These are phyloP conservation scores for Metroxylon sagu DNA, from an alignment of 176 grass and related monocot species.

Conservation along the genomic window DNA sequence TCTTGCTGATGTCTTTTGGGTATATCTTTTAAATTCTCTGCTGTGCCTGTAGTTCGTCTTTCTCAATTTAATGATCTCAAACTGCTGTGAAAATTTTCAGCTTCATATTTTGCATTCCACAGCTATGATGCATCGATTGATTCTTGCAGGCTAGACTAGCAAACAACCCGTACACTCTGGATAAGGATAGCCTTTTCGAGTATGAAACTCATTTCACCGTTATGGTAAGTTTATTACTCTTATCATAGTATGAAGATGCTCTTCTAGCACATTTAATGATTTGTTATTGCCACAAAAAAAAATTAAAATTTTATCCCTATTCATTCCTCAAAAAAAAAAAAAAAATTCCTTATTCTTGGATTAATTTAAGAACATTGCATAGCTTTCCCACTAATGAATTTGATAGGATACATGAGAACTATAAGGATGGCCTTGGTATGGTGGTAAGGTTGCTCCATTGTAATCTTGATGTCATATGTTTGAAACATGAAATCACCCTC, in stretches of 20 bases:
- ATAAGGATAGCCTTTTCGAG: slow-evolving; percentile 88
- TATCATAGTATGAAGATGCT: neutral
- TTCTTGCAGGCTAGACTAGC: slow-evolving; percentile 71
- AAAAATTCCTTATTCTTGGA: no score
- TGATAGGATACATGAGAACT: no score
- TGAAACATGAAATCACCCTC: no score
- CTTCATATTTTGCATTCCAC: slow-evolving; percentile 7
- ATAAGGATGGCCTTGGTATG: no score
- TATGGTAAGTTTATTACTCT: slow-evolving; percentile 52
- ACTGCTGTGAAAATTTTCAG: slow-evolving; percentile 4
- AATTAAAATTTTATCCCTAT: no score
- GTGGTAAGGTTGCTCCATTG: no score
- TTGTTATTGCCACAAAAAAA: neutral
- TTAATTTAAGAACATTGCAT: no score
- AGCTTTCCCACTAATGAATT: no score
- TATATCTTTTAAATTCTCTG: slow-evolving; percentile 29
- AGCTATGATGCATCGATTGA: slow-evolving; percentile 25
- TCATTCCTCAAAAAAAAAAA: no score
- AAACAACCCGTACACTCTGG: slow-evolving; percentile 85
- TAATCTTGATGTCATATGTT: no score
- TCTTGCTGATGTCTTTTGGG: slow-evolving; percentile 88
- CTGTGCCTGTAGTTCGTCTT: neutral
- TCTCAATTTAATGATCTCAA: neutral
- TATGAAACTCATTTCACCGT: slow-evolving; percentile 99
- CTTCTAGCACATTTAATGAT: neutral